phyloP scores from a whole-genome alignment of 345 rosid genomes.

The Abelmoschus esculentus region DNA sequence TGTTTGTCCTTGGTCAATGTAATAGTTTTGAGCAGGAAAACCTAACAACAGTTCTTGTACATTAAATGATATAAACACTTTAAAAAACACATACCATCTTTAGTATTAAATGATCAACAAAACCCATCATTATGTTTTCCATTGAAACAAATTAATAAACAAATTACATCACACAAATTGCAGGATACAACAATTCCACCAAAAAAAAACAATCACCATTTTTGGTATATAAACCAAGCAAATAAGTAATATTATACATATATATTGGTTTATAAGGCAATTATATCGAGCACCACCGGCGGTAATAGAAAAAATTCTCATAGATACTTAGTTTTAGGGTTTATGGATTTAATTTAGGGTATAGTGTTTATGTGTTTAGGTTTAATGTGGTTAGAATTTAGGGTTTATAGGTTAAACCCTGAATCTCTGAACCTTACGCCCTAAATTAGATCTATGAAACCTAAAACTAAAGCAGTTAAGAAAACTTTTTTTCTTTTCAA shows the following conservation, averaged over 20 bases:
- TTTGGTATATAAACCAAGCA: neutral
- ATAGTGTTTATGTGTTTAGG: too few species aligned
- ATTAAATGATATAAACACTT: neutral
- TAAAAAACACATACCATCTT: neutral
- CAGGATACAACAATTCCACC: slow-evolving; percentile 1
- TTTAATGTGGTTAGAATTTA: too few species aligned
- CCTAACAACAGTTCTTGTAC: neutral
- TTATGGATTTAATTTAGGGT: too few species aligned
- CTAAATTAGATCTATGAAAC: too few species aligned
- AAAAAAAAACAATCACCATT: neutral
- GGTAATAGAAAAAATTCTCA: too few species aligned
- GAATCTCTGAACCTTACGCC: too few species aligned
- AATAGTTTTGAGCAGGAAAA: neutral
- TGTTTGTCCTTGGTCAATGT: neutral
- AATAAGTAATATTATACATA: neutral
- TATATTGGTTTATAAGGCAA: too few species aligned
- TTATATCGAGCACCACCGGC: too few species aligned
- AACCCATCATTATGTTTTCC: neutral
- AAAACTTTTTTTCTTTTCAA: too few species aligned
- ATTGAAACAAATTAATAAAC: neutral
- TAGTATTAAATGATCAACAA: neutral
- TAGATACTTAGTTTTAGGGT: too few species aligned
- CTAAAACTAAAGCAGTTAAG: too few species aligned
- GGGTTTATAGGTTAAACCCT: too few species aligned
- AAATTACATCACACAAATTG: neutral